Evolutionary conservation across 169 alveolate genomes (phyloP).

Genomic region (Cryptosporidium andersoni): DNA sequence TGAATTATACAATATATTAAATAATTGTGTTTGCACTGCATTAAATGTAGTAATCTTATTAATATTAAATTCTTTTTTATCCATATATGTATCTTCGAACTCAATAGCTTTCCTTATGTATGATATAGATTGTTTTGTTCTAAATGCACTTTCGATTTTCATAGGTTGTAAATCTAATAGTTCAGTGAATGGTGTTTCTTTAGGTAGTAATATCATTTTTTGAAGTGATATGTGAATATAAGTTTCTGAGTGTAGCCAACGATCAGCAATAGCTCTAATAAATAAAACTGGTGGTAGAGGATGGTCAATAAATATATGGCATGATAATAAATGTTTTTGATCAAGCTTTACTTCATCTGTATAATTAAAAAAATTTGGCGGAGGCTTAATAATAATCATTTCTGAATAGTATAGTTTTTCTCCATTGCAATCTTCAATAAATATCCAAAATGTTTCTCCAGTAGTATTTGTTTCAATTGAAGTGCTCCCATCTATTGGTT

Average conservation of each 20-base stretch:
- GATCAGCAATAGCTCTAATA: slow-evolving; percentile 95
- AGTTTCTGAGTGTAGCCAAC: slow-evolving; percentile 82
- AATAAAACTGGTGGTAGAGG: slow-evolving; percentile 95
- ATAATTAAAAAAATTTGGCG: background rate
- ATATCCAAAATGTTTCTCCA: slow-evolving; percentile 94
- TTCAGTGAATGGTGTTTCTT: slow-evolving; percentile 91
- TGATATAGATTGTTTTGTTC: background rate
- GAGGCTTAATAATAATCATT: slow-evolving; percentile 71
- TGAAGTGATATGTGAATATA: slow-evolving; percentile 84
- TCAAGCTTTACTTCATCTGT: slow-evolving; percentile 13
- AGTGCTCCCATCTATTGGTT: slow-evolving; percentile 35
- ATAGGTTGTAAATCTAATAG: slow-evolving; percentile 93
- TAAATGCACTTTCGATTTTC: slow-evolving; percentile 9
- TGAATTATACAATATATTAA: slow-evolving; percentile 50
- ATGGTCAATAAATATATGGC: slow-evolving; percentile 64
- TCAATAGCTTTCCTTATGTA: background rate
- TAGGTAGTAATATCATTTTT: slow-evolving; percentile 92
- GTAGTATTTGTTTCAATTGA: slow-evolving; percentile 80
- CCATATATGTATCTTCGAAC: background rate
- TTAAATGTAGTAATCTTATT: slow-evolving; percentile 5
- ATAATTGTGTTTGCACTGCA: slow-evolving; percentile 48
- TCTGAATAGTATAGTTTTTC: slow-evolving; percentile 89
- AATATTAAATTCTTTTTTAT: background rate
- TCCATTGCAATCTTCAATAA: slow-evolving; percentile 96
- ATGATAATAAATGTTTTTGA: slow-evolving; percentile 34